A percentile compares a stretch with the other conserved stretches of the same genome.
phyloP scores from a whole-genome alignment of 192 early-diverging fungal genomes.

The Rhizoclosmatium sp. region DNA sequence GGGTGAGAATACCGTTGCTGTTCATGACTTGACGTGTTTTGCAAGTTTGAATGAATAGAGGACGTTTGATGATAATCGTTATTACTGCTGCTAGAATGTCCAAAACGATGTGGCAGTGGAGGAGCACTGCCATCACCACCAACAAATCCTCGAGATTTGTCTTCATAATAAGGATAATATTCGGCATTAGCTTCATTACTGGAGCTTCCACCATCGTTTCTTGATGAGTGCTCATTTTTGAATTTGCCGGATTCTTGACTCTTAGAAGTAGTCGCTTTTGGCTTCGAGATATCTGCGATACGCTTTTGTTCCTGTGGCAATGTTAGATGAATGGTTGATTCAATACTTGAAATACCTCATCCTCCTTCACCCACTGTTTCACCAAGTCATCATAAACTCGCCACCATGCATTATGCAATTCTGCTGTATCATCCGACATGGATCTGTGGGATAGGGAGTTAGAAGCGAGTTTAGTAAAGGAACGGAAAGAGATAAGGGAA shows the following conservation, averaged over 20 bases:
- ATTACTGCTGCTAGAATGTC: background rate
- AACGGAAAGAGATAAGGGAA: conserved; percentile 3
- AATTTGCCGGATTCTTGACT: background rate
- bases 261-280: background rate
- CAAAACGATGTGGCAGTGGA: background rate
- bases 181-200: background rate
- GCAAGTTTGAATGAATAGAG: background rate
- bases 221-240: too few species aligned
- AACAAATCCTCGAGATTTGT: background rate
- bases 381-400: conserved; percentile 10
- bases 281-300: background rate
- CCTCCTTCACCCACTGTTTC: conserved; percentile 15
- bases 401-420: conserved; percentile 40
- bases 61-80: background rate
- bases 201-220: background rate
- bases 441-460: background rate
- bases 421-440: conserved; percentile 21
- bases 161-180: conserved; percentile 11
- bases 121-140: background rate
- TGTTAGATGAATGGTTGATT: background rate
- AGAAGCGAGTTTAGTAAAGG: conserved; percentile 6
- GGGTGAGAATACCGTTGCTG: background rate
- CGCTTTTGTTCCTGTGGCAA: background rate
- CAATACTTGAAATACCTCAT: conserved; percentile 3
- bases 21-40: background rate